Evolutionary conservation across 495 filamentous ascomycete species (phyloP).

Genomic region (Pseudomonodictys pantanalensis): DNA sequence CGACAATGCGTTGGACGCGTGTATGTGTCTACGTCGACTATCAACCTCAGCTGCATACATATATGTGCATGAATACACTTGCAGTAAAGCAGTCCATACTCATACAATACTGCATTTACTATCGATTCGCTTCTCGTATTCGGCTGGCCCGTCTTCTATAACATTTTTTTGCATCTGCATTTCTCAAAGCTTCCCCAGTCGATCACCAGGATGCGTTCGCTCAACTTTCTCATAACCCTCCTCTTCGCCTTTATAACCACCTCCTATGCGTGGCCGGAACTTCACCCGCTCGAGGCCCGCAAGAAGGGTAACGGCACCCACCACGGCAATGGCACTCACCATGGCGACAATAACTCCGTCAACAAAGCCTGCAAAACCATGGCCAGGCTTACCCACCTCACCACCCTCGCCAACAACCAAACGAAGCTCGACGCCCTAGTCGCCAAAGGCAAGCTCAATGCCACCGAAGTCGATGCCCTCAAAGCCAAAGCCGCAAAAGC

Average conservation of each 20-base stretch:
- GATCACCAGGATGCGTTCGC: conserved; percentile 15
- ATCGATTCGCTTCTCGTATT: conserved; percentile 10
- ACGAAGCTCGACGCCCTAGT: conserved; percentile 20
- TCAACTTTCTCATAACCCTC: conserved; percentile 15
- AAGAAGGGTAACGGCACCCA: conserved; percentile 14
- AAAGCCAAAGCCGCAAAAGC: conserved; percentile 18
- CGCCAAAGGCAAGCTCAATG: conserved; percentile 13
- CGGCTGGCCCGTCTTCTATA: conserved; percentile 20
- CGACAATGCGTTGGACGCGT: conserved; percentile 18
- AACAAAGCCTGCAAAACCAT: conserved; percentile 6
- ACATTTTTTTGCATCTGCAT: not conserved
- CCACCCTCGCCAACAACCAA: conserved; percentile 18
- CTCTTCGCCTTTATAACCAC: conserved; percentile 14
- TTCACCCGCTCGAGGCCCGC: conserved; percentile 10
- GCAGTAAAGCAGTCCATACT: not conserved
- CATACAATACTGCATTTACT: not conserved
- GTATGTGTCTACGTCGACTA: conserved; percentile 6
- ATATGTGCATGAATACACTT: not conserved
- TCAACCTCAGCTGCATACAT: not conserved
- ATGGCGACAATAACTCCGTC: conserved; percentile 22
- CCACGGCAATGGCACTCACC: conserved; percentile 14
- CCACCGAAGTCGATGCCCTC: conserved; percentile 8
- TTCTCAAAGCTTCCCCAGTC: not conserved
- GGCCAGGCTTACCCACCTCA: conserved; percentile 15
- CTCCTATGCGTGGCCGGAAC: conserved; percentile 5